phyloP scores from a whole-genome alignment of 1,284 basidiomycete species.

The Malassezia cuniculi region DNA sequence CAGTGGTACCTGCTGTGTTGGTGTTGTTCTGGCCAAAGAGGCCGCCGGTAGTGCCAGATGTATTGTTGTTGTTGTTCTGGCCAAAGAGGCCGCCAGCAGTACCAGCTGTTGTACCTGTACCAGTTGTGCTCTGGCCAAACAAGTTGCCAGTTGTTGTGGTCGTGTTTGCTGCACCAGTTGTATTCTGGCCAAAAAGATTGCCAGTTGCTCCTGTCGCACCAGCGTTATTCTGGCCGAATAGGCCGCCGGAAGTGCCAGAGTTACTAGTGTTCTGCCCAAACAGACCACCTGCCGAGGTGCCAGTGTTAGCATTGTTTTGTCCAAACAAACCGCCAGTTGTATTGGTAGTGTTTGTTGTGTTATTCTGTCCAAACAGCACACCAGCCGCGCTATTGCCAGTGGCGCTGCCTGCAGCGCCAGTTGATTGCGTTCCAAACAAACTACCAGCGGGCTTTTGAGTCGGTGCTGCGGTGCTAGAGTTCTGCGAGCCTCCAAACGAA shows the following conservation, averaged over 20 bases:
- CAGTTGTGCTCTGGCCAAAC: slow-evolving; percentile 15
- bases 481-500: too few relatives aligned
- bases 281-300: neutral
- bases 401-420: too few relatives aligned
- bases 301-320: neutral
- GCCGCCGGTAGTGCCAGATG: slow-evolving; percentile 12
- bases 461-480: slow-evolving; percentile 9
- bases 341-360: neutral
- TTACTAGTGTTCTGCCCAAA: slow-evolving; percentile 2
- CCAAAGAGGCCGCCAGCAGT: slow-evolving; percentile 27
- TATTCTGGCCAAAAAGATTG: slow-evolving; percentile 1
- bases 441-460: slow-evolving; percentile 10
- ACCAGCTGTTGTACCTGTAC: slow-evolving; percentile 11
- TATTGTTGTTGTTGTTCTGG: slow-evolving; percentile 6
- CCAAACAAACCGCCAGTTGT: neutral
- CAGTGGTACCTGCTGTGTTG: neutral
- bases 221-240: neutral
- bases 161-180: too few relatives aligned
- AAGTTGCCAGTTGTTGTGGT: slow-evolving; percentile 11
- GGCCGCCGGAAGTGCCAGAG: slow-evolving; percentile 7
- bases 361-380: slow-evolving; percentile 16
- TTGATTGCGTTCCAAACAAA: too few relatives aligned
- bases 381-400: slow-evolving; percentile 10
- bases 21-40: slow-evolving; percentile 2
- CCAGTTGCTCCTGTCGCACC: neutral